Percentiles rank a stretch among this genome's conserved stretches.
Conservation (phyloP, 768 basidiomycete genomes). For the Rhodotorula diobovata region DNA sequence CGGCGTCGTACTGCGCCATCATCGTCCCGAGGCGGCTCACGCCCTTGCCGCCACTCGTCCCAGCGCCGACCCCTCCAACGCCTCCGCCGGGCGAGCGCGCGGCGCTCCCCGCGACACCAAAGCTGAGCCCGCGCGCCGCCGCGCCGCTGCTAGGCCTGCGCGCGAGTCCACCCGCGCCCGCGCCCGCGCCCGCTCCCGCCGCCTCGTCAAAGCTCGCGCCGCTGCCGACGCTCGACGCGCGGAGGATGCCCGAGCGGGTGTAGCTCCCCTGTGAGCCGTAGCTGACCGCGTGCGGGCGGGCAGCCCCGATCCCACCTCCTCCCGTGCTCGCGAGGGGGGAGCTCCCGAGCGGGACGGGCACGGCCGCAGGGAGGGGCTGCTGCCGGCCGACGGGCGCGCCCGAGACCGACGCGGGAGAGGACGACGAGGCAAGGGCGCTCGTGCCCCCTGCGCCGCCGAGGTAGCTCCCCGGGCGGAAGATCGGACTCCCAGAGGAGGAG, state of each 20-base stretch:
- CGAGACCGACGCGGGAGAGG: constrained; percentile 7
- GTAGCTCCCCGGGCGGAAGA: constrained; percentile 34
- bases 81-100: too few relatives aligned
- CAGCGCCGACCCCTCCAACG: neutral
- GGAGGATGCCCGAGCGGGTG: neutral
- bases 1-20: neutral
- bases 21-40: neutral
- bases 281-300: neutral
- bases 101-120: neutral
- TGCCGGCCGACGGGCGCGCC: constrained; percentile 6
- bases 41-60: neutral
- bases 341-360: neutral
- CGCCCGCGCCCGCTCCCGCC: too few relatives aligned
- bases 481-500: neutral
- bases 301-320: neutral
- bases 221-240: neutral
- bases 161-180: neutral
- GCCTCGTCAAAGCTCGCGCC: neutral
- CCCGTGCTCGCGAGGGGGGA: constrained; percentile 6
- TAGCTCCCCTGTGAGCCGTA: neutral
- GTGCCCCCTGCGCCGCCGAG: too few relatives aligned
- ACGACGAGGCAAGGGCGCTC: neutral
- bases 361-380: neutral
- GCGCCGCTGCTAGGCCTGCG: neutral
- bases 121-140: constrained; percentile 3